Percentiles rank a stretch among this genome's conserved stretches.
These are phyloP conservation scores for Neurospora sp. DNA, from an alignment of 495 filamentous ascomycete species.

Conservation along the genomic window DNA sequence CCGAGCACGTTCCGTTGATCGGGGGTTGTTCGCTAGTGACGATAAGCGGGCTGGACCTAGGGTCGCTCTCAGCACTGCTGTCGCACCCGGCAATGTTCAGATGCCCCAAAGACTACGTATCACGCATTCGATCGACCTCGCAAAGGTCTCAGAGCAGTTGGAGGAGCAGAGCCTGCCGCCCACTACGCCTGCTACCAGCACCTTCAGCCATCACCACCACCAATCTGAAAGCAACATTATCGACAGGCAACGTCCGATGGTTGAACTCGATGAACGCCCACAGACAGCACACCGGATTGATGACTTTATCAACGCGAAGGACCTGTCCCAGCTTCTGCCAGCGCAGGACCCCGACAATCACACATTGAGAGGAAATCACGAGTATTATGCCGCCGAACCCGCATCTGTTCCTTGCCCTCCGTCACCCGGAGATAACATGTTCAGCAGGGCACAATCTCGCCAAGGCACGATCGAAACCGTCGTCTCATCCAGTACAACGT, in stretches of 20 bases:
- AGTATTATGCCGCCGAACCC: slow-evolving; percentile 6
- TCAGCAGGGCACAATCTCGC: slow-evolving; percentile 17
- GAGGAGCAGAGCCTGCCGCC: slow-evolving; percentile 20
- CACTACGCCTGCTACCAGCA: slow-evolving; percentile 25
- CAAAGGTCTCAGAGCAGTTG: neutral
- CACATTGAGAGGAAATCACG: neutral
- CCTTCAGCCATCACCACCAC: slow-evolving; percentile 30
- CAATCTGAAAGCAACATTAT: slow-evolving; percentile 38
- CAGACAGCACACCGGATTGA: slow-evolving; percentile 32
- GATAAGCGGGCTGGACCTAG: slow-evolving; percentile 57
- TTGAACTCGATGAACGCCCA: slow-evolving; percentile 26
- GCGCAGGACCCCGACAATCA: slow-evolving; percentile 10
- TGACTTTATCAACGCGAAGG: slow-evolving; percentile 17
- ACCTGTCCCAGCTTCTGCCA: slow-evolving; percentile 1
- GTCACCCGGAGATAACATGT: slow-evolving; percentile 38
- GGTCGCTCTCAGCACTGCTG: slow-evolving; percentile 48
- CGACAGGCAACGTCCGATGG: slow-evolving; percentile 22
- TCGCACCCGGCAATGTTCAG: slow-evolving; percentile 54
- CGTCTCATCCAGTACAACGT: slow-evolving; percentile 37
- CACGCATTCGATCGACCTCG: slow-evolving; percentile 21
- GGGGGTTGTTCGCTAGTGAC: slow-evolving; percentile 39
- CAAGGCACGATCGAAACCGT: slow-evolving; percentile 28
- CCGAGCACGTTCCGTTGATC: slow-evolving; percentile 46
- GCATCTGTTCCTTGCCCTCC: slow-evolving; percentile 29
- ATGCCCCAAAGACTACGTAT: slow-evolving; percentile 31